Evolutionary conservation across 148 eudicot genomes (phyloP).

Genomic region (Limonium bicolor): DNA sequence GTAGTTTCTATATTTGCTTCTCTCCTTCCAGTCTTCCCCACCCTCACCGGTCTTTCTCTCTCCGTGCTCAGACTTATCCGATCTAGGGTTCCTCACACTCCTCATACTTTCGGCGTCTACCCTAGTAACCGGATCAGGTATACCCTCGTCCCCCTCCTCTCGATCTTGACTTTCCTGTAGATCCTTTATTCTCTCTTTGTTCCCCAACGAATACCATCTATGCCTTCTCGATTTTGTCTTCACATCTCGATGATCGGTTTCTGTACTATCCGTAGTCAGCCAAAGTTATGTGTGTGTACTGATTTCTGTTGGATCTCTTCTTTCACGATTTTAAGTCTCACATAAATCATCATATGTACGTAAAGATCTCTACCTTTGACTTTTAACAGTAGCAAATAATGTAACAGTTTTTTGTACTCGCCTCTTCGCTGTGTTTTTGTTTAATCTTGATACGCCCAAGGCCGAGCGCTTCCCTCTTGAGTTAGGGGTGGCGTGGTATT

Average conservation of each 20-base stretch:
- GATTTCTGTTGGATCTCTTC: not conserved
- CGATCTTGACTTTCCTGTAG: not conserved
- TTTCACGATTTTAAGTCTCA: not conserved
- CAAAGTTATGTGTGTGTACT: no score
- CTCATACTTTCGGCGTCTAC: no score
- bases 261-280: no score
- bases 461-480: constrained; percentile 34
- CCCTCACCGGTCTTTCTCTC: no score
- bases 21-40: no score
- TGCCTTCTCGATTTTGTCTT: not conserved
- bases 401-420: not conserved
- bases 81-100: constrained; percentile 14
- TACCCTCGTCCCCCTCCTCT: not conserved
- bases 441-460: constrained; percentile 10
- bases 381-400: not conserved
- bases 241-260: not conserved
- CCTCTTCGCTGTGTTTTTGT: not conserved
- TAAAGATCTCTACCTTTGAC: no score
- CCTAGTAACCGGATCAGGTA: constrained; percentile 34
- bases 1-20: not conserved
- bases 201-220: not conserved
- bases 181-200: not conserved
- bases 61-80: constrained; percentile 14
- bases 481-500: constrained; percentile 33
- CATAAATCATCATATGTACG: not conserved